Percentiles rank a stretch among this genome's conserved stretches.
Conservation (phyloP, 768 basidiomycete genomes). For the Clathrus columnatus region DNA sequence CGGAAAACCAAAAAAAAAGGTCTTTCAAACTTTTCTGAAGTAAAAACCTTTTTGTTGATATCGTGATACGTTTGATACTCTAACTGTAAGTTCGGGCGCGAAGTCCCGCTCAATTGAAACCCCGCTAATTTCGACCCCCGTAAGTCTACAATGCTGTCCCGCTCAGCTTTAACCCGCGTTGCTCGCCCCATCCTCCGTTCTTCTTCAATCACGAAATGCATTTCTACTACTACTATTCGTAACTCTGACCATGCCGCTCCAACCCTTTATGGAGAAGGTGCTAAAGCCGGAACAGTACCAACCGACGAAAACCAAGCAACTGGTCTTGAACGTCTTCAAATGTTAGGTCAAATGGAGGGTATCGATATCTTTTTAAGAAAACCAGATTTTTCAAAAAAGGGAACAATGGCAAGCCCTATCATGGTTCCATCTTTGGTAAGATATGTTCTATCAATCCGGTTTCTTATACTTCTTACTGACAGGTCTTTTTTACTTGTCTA, state of each 20-base stretch:
- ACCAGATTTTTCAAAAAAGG: slow-evolving; percentile 75
- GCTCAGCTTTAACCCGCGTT: not conserved
- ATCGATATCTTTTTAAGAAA: slow-evolving; percentile 81
- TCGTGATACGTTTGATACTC: no score
- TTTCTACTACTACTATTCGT: not conserved
- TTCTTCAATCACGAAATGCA: not conserved
- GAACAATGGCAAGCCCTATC: slow-evolving; percentile 82
- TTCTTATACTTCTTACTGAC: not conserved
- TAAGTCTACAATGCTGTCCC: not conserved
- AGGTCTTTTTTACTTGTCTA: slow-evolving; percentile 22
- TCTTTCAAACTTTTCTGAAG: no score
- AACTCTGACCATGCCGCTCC: slow-evolving; percentile 39
- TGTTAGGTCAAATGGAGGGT: slow-evolving; percentile 82
- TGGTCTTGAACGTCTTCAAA: slow-evolving; percentile 92
- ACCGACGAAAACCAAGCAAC: slow-evolving; percentile 88
- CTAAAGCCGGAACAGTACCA: slow-evolving; percentile 57
- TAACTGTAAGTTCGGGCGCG: no score
- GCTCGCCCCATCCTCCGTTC: not conserved
- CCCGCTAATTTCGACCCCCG: not conserved
- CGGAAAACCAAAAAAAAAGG: no score
- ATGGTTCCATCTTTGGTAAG: slow-evolving; percentile 80
- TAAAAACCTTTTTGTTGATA: no score
- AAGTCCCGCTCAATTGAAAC: no score
- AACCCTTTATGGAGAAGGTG: slow-evolving; percentile 61
- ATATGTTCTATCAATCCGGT: slow-evolving; percentile 15